Evolutionary conservation across 2,329 filamentous ascomycete genomes (phyloP).

Genomic region (Proliferodiscus dingleyae): DNA sequence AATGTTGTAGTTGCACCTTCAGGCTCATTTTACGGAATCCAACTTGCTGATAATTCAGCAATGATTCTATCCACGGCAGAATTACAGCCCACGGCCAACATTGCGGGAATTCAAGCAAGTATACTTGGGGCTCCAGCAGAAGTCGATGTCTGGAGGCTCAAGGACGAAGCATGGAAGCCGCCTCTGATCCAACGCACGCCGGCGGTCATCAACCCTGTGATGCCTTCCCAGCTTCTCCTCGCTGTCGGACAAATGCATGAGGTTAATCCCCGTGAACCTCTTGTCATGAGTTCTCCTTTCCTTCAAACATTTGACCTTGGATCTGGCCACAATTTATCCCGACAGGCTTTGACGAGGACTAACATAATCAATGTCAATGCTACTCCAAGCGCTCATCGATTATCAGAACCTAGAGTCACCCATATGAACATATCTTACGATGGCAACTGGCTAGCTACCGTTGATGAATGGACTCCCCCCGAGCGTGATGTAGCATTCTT

Average conservation of each 20-base stretch:
- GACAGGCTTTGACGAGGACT: constrained; percentile 83
- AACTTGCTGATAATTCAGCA: constrained; percentile 85
- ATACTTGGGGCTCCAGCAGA: constrained; percentile 44
- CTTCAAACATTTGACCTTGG: constrained; percentile 87
- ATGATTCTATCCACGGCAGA: constrained; percentile 90
- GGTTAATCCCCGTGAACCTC: constrained; percentile 46
- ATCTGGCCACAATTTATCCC: constrained; percentile 70
- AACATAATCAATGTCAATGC: constrained; percentile 78
- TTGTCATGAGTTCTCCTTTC: constrained; percentile 52
- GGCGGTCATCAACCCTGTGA: constrained; percentile 56
- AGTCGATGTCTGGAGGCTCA: constrained; percentile 46
- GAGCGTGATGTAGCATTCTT: constrained; percentile 60
- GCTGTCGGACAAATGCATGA: constrained; percentile 61
- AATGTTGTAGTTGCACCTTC: constrained; percentile 75
- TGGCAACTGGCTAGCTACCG: constrained; percentile 83
- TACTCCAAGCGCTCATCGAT: constrained; percentile 63
- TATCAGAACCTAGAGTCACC: constrained; percentile 74
- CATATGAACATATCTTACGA: constrained; percentile 72
- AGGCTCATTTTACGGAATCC: constrained; percentile 77
- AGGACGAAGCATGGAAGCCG: constrained; percentile 24
- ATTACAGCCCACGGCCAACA: constrained; percentile 75
- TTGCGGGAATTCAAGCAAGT: constrained; percentile 73
- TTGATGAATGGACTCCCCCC: constrained; percentile 85
- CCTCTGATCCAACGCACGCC: constrained; percentile 42
- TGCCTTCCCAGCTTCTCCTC: constrained; percentile 60